Percentiles rank a stretch among this genome's conserved stretches.
These are phyloP conservation scores for Astraeus odoratus DNA, from an alignment of 768 basidiomycete genomes.

Conservation along the genomic window DNA sequence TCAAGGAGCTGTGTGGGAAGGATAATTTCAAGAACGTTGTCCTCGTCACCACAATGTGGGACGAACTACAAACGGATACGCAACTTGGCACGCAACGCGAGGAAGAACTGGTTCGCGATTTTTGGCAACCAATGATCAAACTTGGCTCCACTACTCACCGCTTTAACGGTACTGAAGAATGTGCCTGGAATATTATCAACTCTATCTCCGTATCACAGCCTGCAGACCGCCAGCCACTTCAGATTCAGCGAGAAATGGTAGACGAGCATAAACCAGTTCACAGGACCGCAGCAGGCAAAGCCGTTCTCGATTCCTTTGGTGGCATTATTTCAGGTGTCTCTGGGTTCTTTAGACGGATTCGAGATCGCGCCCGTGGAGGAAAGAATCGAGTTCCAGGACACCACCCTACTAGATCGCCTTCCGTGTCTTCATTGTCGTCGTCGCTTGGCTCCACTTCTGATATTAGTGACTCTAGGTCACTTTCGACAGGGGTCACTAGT, in stretches of 20 bases:
- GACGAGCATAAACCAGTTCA: background rate
- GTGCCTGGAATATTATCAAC: conserved; percentile 25
- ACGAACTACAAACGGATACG: conserved; percentile 11
- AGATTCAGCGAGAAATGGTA: background rate
- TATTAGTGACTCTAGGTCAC: background rate
- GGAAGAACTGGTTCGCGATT: conserved; percentile 18
- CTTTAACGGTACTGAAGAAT: conserved; percentile 12
- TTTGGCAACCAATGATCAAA: conserved; percentile 24
- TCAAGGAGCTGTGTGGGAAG: conserved; percentile 17
- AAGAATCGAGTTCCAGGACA: background rate
- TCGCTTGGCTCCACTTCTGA: background rate
- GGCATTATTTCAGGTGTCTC: background rate
- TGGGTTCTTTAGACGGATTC: background rate
- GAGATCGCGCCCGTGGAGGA: background rate
- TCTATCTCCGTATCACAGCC: background rate
- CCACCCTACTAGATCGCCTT: background rate
- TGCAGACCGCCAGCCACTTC: background rate
- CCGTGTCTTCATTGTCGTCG: background rate
- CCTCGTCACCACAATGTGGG: conserved; percentile 32
- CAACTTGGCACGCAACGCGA: conserved; percentile 19
- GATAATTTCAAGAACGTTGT: conserved; percentile 23
- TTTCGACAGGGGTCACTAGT: background rate
- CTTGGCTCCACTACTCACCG: conserved; percentile 21
- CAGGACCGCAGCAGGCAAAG: conserved; percentile 1
- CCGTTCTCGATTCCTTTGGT: background rate